Percentiles rank a stretch among this genome's conserved stretches.
phyloP scores from a whole-genome alignment of 352 stramenopile genomes.

The Phytophthora capsici region DNA sequence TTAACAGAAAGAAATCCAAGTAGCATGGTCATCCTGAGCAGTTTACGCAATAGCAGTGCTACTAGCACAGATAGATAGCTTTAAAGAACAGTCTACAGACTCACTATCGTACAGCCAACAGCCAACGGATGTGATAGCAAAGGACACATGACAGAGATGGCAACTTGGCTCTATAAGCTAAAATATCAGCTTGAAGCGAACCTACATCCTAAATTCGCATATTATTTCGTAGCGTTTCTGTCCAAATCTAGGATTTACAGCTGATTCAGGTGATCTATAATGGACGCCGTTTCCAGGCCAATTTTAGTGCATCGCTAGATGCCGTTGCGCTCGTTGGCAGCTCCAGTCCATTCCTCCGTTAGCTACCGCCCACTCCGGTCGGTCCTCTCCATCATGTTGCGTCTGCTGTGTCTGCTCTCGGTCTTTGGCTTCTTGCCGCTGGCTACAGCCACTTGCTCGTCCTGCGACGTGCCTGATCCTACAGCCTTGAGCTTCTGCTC shows the following conservation, averaged over 20 bases:
- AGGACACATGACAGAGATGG: no score
- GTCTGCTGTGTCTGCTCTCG: conserved; percentile 20
- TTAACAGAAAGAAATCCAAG: no score
- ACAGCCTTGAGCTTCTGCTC: conserved; percentile 61
- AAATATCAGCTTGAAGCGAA: background rate
- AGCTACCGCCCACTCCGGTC: conserved; percentile 5
- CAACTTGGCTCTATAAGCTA: no score
- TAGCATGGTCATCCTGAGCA: no score
- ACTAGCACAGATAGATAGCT: no score
- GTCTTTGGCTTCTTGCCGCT: background rate
- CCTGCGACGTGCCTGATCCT: conserved; percentile 62
- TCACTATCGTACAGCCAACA: no score
- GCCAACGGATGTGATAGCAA: no score
- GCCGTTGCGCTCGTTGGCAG: background rate
- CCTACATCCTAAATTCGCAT: background rate
- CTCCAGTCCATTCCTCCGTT: conserved; percentile 1
- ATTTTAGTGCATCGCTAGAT: conserved; percentile 15
- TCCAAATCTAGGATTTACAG: conserved; percentile 5
- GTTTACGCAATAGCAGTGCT: no score
- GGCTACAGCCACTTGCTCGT: conserved; percentile 37
- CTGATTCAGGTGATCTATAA: conserved; percentile 10
- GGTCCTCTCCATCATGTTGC: conserved; percentile 13
- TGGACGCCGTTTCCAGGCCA: conserved; percentile 10
- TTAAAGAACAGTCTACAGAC: no score
- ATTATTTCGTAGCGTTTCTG: conserved; percentile 1